Evolutionary conservation across 2,329 filamentous ascomycete genomes (phyloP), one percentile per base, ranked within the genome.

Genomic region (Epichloe glyceriae): DNA sequence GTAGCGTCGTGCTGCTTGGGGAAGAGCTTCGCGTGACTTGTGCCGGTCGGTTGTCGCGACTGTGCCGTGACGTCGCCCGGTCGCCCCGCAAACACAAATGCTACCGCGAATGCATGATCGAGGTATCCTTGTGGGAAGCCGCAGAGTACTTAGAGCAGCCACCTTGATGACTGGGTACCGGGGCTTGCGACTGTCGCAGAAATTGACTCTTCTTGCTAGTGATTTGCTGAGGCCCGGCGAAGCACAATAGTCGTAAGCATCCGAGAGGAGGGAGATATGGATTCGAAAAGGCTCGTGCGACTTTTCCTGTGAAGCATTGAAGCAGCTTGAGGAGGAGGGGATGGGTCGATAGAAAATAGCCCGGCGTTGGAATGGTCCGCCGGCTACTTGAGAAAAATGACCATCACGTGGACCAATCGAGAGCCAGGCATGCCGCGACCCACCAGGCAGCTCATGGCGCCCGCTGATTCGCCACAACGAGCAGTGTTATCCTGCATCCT

Each of bases 111-210:
- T 60, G 58, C 73, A 76, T 74, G 47, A 64, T 54, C 60, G 60
- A 50, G 64, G 60, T 70, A 70, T 69, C 62, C 67, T 66, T 63
- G 70, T 67, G 62, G 66, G 64, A 59, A 68, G 64, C 67, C 73
- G 70, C 64, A 66, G 63, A 58, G 67, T 64, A 57, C 66, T 67
- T 52, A 63, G 51, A 54, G 56, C 56, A 57, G 66, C 66, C 67
- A 68, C 58, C 54, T 64, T 67, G 60, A 55, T 53, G 59, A 53
- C 44, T 54, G 55, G 56, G 8, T 44, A 47, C 50, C 35, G 42
- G 26, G 33, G 34, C n/a, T 43, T 46, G 51, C 37, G 47, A 46
- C 20, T 1, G 43, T 38, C 43, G 50, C 35, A 43, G n/a, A 15
- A 5, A 19, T 17, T 17, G 19, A 30, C 30, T 30, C 3, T 39